Evolutionary conservation across 2,329 filamentous ascomycete species (phyloP), one percentile per base, ranked within the genome.

Genomic region (Endocalyx cinctus): DNA sequence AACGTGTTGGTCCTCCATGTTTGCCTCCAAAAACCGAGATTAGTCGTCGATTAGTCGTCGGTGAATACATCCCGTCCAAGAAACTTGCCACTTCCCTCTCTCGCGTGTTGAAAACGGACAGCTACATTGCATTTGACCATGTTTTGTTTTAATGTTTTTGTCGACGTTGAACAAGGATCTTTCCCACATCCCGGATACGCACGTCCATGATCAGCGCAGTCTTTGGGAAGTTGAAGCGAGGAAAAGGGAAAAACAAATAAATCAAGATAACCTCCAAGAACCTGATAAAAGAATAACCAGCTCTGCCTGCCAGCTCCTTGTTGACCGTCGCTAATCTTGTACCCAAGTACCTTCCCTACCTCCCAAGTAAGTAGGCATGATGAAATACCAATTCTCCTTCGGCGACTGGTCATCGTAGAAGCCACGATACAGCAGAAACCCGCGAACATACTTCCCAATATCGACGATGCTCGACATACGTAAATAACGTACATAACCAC

Each of bases 381-480:
- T n/a, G n/a, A 23, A 23, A n/a, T n/a, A n/a, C n/a, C n/a, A n/a
- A n/a, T n/a, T n/a, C n/a, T n/a, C n/a, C n/a, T n/a, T n/a, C n/a
- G n/a, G n/a, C 27, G 32, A 33, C 25, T 42, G 35, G 42, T 27
- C 35, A 27, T 35, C 32, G 33, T 22, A 33, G 43, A 40, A 42
- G 39, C 45, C 47, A 51, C 42, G 45, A 50, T 50, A 45, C 46
- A 31, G 47, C 41, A 44, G 41, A 33, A 39, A 46, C 41, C 51
- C 48, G 50, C n/a, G n/a, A n/a, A n/a, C n/a, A n/a, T 41, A 31
- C 31, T 39, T 39, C 25, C 31, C 38, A 27, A 37, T 47, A 33
- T 31, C 31, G 20, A 38, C 28, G n/a, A n/a, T n/a, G n/a, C n/a
- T n/a, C n/a, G n/a, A n/a, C n/a, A n/a, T n/a, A n/a, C n/a, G n/a